These are phyloP conservation scores for Orobanche coerulescens DNA, from an alignment of 257 asterid genomes.

Conservation along the genomic window DNA sequence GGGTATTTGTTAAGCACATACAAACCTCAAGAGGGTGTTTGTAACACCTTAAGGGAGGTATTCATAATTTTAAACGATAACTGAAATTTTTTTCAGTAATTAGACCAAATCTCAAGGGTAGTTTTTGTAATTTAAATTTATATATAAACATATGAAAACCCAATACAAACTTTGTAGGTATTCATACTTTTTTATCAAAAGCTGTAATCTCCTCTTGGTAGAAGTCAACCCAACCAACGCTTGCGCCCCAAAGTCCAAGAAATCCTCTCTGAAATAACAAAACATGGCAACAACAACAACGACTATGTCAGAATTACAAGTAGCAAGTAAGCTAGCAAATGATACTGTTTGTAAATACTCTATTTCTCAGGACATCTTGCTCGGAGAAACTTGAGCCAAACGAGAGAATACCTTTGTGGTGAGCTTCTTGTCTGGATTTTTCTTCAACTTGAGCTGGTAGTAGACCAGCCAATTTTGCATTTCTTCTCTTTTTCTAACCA, in stretches of 20 bases:
- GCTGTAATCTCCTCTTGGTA: slow-evolving; percentile 52
- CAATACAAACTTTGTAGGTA: background rate
- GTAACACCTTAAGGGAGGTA: background rate
- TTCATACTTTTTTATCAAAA: slow-evolving; percentile 52
- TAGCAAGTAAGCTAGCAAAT: background rate
- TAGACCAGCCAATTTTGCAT: slow-evolving; percentile 87
- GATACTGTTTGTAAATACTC: background rate
- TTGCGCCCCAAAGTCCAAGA: slow-evolving; percentile 82
- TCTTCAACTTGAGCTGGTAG: slow-evolving; percentile 76
- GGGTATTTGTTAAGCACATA: too few relatives aligned
- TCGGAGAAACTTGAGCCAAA: background rate
- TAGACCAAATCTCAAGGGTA: background rate
- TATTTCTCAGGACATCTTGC: slow-evolving; percentile 1
- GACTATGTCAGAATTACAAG: background rate
- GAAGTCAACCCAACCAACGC: slow-evolving; percentile 67
- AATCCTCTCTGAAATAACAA: slow-evolving; percentile 64
- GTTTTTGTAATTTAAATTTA: background rate
- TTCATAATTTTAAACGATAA: background rate
- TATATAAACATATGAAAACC: background rate
- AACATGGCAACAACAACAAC: slow-evolving; percentile 18
- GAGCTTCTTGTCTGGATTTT: slow-evolving; percentile 62
- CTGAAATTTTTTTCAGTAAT: background rate
- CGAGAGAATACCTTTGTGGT: slow-evolving; percentile 49
- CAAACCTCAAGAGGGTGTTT: background rate
- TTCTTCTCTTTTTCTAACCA: slow-evolving; percentile 53